phyloP scores from a whole-genome alignment of 371 early-diverging fungal genomes.

The Mucor ambiguus region DNA sequence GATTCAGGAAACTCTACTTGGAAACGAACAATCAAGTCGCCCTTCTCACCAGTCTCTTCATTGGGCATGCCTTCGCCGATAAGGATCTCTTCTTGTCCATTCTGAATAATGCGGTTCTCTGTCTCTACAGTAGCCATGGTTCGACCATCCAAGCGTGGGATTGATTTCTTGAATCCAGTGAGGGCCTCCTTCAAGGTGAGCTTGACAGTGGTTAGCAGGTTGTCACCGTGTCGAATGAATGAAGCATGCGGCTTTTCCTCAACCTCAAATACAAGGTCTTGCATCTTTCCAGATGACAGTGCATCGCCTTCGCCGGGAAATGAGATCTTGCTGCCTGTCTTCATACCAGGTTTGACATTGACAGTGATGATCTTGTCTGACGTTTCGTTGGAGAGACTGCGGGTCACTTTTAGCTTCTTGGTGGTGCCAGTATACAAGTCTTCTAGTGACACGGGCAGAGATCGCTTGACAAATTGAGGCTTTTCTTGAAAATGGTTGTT shows the following conservation, averaged over 20 bases:
- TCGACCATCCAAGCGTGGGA: conserved; percentile 82
- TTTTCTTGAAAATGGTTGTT: conserved; percentile 27
- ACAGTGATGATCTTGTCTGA: conserved; percentile 73
- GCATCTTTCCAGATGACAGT: conserved; percentile 67
- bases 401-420: conserved; percentile 92
- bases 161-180: conserved; percentile 62
- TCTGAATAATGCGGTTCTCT: conserved; percentile 45
- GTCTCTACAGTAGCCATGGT: conserved; percentile 35
- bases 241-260: conserved; percentile 91
- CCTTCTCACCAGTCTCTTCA: conserved; percentile 79
- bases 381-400: conserved; percentile 52
- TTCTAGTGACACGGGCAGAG: conserved; percentile 82
- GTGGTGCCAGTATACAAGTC: conserved; percentile 92
- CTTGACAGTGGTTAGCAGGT: conserved; percentile 67
- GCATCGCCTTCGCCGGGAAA: conserved; percentile 93
- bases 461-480: conserved; percentile 63
- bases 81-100: conserved; percentile 74
- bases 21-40: conserved; percentile 77
- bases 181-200: conserved; percentile 82
- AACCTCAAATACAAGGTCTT: conserved; percentile 92
- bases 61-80: conserved; percentile 94
- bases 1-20: conserved; percentile 73
- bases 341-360: conserved; percentile 94
- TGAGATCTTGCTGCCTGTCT: conserved; percentile 94
- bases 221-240: conserved; percentile 87